Conservation (phyloP, 2,329 filamentous ascomycete species). For the Annulohypoxylon truncatum region DNA sequence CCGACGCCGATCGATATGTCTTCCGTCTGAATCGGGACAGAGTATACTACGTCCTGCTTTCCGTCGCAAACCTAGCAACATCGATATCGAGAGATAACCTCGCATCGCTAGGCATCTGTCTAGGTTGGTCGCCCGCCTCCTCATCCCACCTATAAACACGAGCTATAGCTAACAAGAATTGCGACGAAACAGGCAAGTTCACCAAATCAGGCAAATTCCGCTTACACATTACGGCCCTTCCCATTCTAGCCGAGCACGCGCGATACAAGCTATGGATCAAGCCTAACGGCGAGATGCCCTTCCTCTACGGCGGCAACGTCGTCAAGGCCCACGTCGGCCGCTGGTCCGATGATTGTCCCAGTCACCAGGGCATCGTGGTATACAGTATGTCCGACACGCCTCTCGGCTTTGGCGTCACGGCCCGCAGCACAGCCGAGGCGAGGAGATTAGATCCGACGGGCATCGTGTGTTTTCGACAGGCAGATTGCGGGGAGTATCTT, state of each 20-base stretch:
- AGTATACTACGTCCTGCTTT: constrained; percentile 86
- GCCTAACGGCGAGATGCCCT: constrained; percentile 96
- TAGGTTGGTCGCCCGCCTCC: constrained; percentile 60
- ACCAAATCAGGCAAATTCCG: constrained; percentile 97
- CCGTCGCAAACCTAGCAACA: constrained; percentile 90
- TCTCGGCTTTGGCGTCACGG: constrained; percentile 92
- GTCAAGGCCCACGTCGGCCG: constrained; percentile 71
- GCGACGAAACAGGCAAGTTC: constrained; percentile 76
- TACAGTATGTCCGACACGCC: constrained; percentile 93
- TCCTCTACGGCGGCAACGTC: constrained; percentile 88
- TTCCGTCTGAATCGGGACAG: constrained; percentile 83
- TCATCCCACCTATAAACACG: neutral
- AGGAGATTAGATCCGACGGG: constrained; percentile 89
- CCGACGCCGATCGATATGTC: constrained; percentile 80
- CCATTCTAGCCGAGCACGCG: constrained; percentile 89
- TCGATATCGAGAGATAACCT: constrained; percentile 85
- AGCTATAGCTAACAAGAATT: constrained; percentile 11
- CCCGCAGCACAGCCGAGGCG: constrained; percentile 83
- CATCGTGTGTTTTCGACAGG: constrained; percentile 89
- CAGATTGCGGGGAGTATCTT: constrained; percentile 94
- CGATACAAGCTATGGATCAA: constrained; percentile 98
- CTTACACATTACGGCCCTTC: constrained; percentile 88
- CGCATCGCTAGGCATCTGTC: constrained; percentile 87
- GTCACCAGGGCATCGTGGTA: constrained; percentile 92
- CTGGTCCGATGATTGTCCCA: constrained; percentile 76